Evolutionary conservation across 192 early-diverging fungal species (phyloP).

Genomic region (Dimargaris cristalligena): DNA sequence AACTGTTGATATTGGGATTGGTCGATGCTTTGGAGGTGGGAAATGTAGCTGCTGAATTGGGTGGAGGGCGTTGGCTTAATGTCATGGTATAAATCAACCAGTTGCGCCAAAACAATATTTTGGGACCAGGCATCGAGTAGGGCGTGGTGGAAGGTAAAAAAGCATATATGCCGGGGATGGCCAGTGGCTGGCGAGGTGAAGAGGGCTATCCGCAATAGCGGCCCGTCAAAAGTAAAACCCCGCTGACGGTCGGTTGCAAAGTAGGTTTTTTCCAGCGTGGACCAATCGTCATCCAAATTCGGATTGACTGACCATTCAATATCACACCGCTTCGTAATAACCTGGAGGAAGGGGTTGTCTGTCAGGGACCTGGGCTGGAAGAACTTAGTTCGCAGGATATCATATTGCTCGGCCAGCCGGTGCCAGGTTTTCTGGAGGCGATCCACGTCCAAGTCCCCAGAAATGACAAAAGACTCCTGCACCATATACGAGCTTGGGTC

Average conservation of each 20-base stretch:
- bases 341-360: neutral
- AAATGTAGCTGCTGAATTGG: neutral
- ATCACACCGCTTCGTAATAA: neutral
- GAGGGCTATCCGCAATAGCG: neutral
- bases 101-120: neutral
- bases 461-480: neutral
- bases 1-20: neutral
- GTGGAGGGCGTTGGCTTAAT: neutral
- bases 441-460: neutral
- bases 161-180: neutral
- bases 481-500: neutral
- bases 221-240: neutral
- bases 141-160: neutral
- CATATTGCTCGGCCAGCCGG: neutral
- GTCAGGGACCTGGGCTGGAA: neutral
- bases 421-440: neutral
- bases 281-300: neutral
- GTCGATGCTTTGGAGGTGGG: neutral
- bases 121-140: neutral
- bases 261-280: neutral
- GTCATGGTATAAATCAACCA: neutral
- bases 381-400: neutral
- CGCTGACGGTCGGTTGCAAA: neutral
- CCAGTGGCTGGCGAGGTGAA: neutral
- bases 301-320: neutral